phyloP scores from a whole-genome alignment of 768 basidiomycete species.

The Phylloporus sp. region DNA sequence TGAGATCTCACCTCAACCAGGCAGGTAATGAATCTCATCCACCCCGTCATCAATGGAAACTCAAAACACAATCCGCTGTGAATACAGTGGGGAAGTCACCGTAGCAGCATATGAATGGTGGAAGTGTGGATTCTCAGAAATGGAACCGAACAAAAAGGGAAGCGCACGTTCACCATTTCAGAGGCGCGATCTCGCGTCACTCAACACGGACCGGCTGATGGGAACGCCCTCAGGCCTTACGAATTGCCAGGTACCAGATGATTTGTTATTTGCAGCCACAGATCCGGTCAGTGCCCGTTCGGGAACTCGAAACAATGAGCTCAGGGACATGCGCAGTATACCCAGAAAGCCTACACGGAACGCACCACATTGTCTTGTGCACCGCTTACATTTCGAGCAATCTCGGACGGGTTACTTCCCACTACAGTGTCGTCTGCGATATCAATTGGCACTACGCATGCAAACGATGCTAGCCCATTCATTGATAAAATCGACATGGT shows the following conservation, averaged over 20 bases:
- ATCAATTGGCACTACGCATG: slow-evolving; percentile 1
- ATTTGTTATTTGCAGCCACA: slow-evolving; percentile 20
- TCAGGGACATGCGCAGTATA: slow-evolving; percentile 43
- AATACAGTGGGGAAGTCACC: slow-evolving; percentile 60
- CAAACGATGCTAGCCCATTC: background rate
- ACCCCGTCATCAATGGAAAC: slow-evolving; percentile 21
- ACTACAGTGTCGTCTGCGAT: slow-evolving; percentile 12
- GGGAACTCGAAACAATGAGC: slow-evolving; percentile 2
- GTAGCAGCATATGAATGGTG: slow-evolving; percentile 61
- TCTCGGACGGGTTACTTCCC: slow-evolving; percentile 56
- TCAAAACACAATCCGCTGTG: background rate
- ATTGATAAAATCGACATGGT: slow-evolving; percentile 50
- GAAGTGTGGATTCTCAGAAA: slow-evolving; percentile 32
- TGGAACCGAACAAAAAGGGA: slow-evolving; percentile 14
- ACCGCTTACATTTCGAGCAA: slow-evolving; percentile 56
- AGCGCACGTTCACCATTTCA: background rate
- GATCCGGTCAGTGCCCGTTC: slow-evolving; percentile 20
- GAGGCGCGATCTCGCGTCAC: background rate
- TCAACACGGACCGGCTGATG: background rate
- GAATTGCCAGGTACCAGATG: slow-evolving; percentile 10
- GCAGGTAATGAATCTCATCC: slow-evolving; percentile 19
- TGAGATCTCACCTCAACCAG: slow-evolving; percentile 3
- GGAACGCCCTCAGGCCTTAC: background rate
- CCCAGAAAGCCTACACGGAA: slow-evolving; percentile 51
- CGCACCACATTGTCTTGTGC: slow-evolving; percentile 55